phyloP scores from a whole-genome alignment of 116 monocot genomes.

The Trichopus zeylanicus region DNA sequence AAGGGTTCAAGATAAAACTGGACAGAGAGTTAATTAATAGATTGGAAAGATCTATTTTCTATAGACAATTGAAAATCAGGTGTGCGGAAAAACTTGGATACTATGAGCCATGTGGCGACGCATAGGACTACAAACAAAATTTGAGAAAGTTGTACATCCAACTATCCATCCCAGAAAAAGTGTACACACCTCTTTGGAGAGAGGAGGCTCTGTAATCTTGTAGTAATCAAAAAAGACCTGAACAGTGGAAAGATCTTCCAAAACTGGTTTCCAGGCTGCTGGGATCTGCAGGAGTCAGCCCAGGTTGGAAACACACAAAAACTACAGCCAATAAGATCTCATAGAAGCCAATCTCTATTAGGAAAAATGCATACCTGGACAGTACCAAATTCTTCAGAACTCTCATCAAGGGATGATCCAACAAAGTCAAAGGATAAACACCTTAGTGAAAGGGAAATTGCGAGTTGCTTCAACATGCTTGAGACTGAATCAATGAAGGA shows the following conservation, averaged over 20 bases:
- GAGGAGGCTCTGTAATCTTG: conserved; percentile 52
- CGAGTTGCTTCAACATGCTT: conserved; percentile 47
- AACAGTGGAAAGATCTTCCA: conserved; percentile 81
- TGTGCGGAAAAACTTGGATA: too few relatives aligned
- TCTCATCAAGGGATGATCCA: conserved; percentile 90
- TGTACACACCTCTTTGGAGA: conserved; percentile 85
- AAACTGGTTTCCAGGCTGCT: conserved; percentile 63
- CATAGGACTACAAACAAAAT: too few relatives aligned
- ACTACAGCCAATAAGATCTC: too few relatives aligned
- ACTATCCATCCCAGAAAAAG: too few relatives aligned
- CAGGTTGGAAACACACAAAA: background rate
- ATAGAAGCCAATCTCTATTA: background rate
- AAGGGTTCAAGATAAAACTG: too few relatives aligned
- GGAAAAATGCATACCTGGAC: conserved; percentile 70
- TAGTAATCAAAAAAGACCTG: conserved; percentile 97
- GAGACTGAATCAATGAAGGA: conserved; percentile 45
- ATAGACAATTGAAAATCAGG: too few relatives aligned
- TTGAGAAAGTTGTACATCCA: background rate
- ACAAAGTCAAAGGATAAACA: conserved; percentile 95
- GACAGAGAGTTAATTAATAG: too few relatives aligned
- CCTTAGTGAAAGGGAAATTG: conserved; percentile 71
- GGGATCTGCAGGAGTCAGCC: conserved; percentile 63
- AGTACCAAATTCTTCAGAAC: conserved; percentile 97
- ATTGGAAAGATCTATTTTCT: too few relatives aligned
- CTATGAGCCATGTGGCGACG: too few relatives aligned